A percentile compares a stretch with the other conserved stretches of the same genome.
These are phyloP conservation scores for Mollisiaceae sp. DNA, from an alignment of 2,329 filamentous ascomycete species.

Conservation along the genomic window DNA sequence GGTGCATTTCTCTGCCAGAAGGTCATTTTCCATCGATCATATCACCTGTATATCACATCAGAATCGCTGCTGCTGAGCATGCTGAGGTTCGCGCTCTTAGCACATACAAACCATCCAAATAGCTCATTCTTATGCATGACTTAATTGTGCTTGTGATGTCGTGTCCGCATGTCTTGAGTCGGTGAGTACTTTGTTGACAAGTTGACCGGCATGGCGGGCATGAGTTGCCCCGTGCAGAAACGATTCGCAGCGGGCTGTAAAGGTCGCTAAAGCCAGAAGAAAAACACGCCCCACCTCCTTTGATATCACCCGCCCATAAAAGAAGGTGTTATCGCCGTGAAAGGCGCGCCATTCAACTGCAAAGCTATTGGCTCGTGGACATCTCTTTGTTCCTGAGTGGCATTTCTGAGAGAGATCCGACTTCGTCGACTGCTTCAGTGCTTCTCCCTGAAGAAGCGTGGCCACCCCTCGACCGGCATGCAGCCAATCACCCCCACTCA, in stretches of 20 bases:
- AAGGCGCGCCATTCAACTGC: not conserved
- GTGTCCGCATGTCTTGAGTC: not conserved
- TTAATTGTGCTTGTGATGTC: constrained; percentile 2
- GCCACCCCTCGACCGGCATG: not conserved
- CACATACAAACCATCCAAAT: constrained; percentile 6
- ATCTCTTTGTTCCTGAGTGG: not conserved
- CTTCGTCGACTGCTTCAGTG: not conserved
- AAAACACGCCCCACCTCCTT: not conserved
- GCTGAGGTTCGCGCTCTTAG: constrained; percentile 1
- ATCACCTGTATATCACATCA: constrained; percentile 17
- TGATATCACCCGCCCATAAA: not conserved
- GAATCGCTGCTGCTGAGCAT: constrained; percentile 7
- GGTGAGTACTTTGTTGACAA: not conserved
- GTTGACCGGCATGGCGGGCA: not conserved
- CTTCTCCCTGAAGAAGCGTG: not conserved
- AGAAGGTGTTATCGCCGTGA: not conserved
- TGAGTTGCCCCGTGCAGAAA: not conserved
- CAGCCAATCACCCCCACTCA: constrained; percentile 2
- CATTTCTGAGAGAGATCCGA: not conserved
- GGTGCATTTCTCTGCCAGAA: constrained; percentile 24
- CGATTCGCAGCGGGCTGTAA: not conserved
- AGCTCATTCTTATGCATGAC: not conserved
- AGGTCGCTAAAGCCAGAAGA: not conserved
- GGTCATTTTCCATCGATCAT: constrained; percentile 13
- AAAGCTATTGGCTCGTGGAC: not conserved